phyloP scores from a whole-genome alignment of 345 rosid genomes.

The Toxicodendron radicans region DNA sequence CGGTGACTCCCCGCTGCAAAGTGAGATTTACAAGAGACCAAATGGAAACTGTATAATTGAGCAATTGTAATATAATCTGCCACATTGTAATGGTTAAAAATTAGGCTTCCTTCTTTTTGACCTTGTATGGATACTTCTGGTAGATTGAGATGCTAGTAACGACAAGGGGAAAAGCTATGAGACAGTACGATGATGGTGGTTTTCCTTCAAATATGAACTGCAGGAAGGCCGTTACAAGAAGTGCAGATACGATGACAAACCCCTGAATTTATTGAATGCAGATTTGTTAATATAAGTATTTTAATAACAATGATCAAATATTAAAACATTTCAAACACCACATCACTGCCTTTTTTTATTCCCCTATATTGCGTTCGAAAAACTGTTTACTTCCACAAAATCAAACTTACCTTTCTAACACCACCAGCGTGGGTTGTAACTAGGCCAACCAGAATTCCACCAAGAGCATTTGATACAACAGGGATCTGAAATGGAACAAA shows the following conservation, averaged over 20 bases:
- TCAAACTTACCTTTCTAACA: constrained; percentile 71
- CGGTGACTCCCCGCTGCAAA: background rate
- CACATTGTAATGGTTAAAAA: background rate
- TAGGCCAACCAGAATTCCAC: constrained; percentile 96
- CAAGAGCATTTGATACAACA: constrained; percentile 73
- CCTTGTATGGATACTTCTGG: constrained; percentile 78
- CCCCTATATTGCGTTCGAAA: background rate
- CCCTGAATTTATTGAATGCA: constrained; percentile 52
- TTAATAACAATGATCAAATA: background rate
- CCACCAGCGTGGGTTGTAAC: constrained; percentile 97
- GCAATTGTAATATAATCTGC: background rate
- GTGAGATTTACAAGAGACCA: background rate
- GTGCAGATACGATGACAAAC: constrained; percentile 92
- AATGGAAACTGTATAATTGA: background rate
- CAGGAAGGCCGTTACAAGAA: constrained; percentile 83
- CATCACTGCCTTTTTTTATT: background rate
- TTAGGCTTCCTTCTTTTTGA: constrained; percentile 73
- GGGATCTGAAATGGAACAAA: constrained; percentile 57
- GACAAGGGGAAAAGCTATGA: constrained; percentile 82
- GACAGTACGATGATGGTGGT: constrained; percentile 74
- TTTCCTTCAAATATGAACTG: constrained; percentile 93
- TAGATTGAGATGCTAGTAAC: constrained; percentile 77
- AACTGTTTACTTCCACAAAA: background rate
- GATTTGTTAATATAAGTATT: background rate
- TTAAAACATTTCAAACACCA: background rate